Base-by-base conservation (phyloP, 495 filamentous ascomycete genomes). In the Penicillium cinerascens region DNA sequence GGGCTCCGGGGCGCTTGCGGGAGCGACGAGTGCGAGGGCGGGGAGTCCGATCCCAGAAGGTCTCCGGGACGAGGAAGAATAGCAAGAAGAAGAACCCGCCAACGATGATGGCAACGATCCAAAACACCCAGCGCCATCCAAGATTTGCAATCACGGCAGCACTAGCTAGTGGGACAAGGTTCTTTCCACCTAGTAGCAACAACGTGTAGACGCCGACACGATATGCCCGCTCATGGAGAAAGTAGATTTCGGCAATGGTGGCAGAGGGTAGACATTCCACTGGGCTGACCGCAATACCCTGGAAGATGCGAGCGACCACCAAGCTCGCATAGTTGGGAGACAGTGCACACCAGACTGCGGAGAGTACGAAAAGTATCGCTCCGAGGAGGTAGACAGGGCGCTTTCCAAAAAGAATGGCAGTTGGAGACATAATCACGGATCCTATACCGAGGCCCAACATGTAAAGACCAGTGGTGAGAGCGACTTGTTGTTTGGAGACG, bases 181-280 rank as follows among this genome's bases (percentile, higher is more conserved):
- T 97, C 75, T 97, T 97, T 15, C 93, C 93, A 10, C 91, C 89
- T 0, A 98, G 80, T 11, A 97, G 77, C 2, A 97, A 68, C 10
- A 98, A 70, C 0, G 92, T 96, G 65, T 98, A 98, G 18, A 97
- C 91, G n/a, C 93, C 93, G 29, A 98, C 82, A 8, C 93, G 86
- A 63, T 92, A 97, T 2, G 93, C 93, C 38, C 92, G 78, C 71
- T 97, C 93, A 55, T 97, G 93, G 16, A 97, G 74, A 63, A 96
- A 97, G 74, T 90, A 98, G 55, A 97, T 97, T 68, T 98, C 93
- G 7, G 92, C 91, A 55, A 97, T 91, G 0, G 91, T 95, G 11
- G 93, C 93, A 3, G 91, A 95, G 0, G 93, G 93, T 43, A 98
- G 79, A 60, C 90, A 92, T 68, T 98, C 93, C n/a, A 95, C 89